Conservation (phyloP, 1,139 yeast genomes). For the Magnusiomyces tetraspermus region DNA sequence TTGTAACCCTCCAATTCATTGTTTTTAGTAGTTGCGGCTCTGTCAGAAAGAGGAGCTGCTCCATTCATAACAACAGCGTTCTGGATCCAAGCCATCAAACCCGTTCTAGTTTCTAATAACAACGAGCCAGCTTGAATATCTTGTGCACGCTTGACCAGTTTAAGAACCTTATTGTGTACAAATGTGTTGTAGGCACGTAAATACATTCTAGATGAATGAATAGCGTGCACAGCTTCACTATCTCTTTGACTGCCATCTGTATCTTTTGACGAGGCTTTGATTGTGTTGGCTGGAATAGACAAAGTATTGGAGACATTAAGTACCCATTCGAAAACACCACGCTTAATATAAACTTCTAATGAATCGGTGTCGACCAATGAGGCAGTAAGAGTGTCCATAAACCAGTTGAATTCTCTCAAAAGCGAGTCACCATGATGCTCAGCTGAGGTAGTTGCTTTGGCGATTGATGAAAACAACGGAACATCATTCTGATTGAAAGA, state of each 20-base stretch:
- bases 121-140: constrained; percentile 53
- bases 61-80: constrained; percentile 1
- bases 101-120: constrained; percentile 54
- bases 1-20: background rate
- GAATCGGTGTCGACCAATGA: constrained; percentile 45
- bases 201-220: constrained; percentile 4
- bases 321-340: constrained; percentile 58
- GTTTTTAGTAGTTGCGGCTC: background rate
- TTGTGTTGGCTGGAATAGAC: constrained; percentile 24
- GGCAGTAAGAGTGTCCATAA: constrained; percentile 41
- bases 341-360: constrained; percentile 42
- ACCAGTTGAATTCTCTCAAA: constrained; percentile 57
- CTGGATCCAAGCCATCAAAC: constrained; percentile 38
- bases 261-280: background rate
- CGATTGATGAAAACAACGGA: constrained; percentile 1
- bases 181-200: constrained; percentile 9
- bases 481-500: constrained; percentile 1
- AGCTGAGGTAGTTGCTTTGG: constrained; percentile 6
- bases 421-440: constrained; percentile 19
- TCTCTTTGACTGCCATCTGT: constrained; percentile 4
- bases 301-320: constrained; percentile 43
- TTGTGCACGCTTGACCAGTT: constrained; percentile 44
- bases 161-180: constrained; percentile 35
- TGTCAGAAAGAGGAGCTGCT: background rate
- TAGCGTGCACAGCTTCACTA: constrained; percentile 12